Base-by-base conservation (phyloP, 768 basidiomycete species). In the Pleurotus giganteus region DNA sequence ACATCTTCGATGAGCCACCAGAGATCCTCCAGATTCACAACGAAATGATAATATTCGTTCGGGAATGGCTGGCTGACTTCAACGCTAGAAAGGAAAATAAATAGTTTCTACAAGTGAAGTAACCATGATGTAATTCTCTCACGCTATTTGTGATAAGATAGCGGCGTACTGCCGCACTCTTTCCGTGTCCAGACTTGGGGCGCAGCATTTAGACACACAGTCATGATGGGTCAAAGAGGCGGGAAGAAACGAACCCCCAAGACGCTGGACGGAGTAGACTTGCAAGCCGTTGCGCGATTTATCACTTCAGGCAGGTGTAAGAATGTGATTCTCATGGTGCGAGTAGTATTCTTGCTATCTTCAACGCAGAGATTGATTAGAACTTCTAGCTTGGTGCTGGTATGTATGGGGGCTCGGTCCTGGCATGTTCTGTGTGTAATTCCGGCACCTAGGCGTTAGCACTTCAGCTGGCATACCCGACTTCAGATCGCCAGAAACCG, bases 381-480 rank as follows among this genome's bases (percentile, higher is more conserved):
- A 28, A 24, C 49, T 42, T 60, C 15, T 62, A 89, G 87, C 65
- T 88, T 19, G 88, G 88, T 37, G 87, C 88, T 57, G 87, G 86
- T 87, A 61, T 60, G 78, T 43, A 31, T 23, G n/a, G 29, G 34
- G 27, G 23, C 29, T 5, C 37, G 42, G 29, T 6, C 23, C 2
- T 34, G 26, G 26, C 37, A 17, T 8, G 19, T 3, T 28, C 2
- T n/a, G 9, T 24, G 37, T 31, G 26, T 15, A 50, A 37, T 27
- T 17, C 42, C 23, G 15, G 49, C 28, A 57, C 23, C 47, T 19
- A 86, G 89, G 89, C 15, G 79, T 91, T 45, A 88, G 86, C 58
- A 91, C 89, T 4, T 78, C 86, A 26, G 89, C 89, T 52, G 89
- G 89, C 4, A 93, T 92, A 24, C 94, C 94, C 11, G 93, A 97